Evolutionary conservation across 164 flowering plant genomes (phyloP).

Genomic region (Tetrastigma voinierianum): DNA sequence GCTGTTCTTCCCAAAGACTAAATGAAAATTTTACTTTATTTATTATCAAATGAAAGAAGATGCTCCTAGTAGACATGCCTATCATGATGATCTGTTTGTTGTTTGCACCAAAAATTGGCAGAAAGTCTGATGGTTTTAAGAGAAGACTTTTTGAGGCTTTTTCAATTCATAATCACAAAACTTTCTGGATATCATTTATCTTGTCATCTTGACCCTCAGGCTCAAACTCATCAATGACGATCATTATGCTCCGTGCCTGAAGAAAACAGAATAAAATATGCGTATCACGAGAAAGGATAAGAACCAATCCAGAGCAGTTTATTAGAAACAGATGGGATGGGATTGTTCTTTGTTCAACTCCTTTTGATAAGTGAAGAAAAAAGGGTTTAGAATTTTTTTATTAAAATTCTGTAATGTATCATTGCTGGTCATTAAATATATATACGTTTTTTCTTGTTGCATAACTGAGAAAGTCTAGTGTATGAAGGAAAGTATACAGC

Average conservation of each 20-base stretch:
- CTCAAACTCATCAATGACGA: conserved; percentile 67
- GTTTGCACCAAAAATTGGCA: conserved; percentile 74
- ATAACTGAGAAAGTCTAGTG: too few relatives aligned
- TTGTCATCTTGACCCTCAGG: conserved; percentile 36
- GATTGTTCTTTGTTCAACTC: too few relatives aligned
- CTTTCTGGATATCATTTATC: conserved; percentile 22
- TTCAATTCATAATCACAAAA: conserved; percentile 17
- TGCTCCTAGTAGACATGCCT: conserved; percentile 74
- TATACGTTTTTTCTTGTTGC: too few relatives aligned
- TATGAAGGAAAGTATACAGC: too few relatives aligned
- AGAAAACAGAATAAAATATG: conserved; percentile 10
- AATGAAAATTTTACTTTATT: neutral
- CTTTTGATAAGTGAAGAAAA: too few relatives aligned
- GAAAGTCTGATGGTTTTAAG: conserved; percentile 81
- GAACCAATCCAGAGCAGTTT: too few relatives aligned
- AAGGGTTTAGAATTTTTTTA: too few relatives aligned
- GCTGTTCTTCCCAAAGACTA: neutral
- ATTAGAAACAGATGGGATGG: too few relatives aligned
- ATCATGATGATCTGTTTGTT: conserved; percentile 76
- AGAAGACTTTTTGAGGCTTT: conserved; percentile 40
- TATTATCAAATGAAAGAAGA: neutral
- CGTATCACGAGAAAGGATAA: neutral
- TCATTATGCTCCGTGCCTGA: conserved; percentile 75
- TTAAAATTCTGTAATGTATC: too few relatives aligned
- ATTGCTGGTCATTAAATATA: too few relatives aligned